A percentile compares a stretch with the other conserved stretches of the same genome.
These are phyloP conservation scores for Sarcocystis neurona DNA, from an alignment of 169 alveolate genomes.

Conservation along the genomic window DNA sequence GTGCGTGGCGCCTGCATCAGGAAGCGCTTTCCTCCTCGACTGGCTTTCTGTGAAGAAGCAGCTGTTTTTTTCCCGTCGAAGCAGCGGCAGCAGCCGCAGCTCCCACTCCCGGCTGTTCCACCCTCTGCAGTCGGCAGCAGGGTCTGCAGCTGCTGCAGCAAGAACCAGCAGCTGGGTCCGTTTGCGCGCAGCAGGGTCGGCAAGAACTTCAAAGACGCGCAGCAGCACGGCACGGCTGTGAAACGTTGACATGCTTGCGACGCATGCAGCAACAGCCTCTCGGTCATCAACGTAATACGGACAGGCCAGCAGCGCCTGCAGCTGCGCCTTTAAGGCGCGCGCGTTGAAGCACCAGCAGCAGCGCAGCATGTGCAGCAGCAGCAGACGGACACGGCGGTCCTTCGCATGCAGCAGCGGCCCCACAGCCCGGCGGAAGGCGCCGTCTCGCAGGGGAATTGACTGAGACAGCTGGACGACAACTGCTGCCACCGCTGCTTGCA, in stretches of 20 bases:
- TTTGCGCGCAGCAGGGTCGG: neutral
- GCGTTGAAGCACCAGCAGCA: slow-evolving; percentile 44
- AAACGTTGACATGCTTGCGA: neutral
- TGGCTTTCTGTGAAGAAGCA: neutral
- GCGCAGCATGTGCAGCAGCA: slow-evolving; percentile 53
- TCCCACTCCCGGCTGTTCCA: slow-evolving; percentile 1
- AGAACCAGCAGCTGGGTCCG: slow-evolving; percentile 20
- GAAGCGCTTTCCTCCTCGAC: too few relatives aligned
- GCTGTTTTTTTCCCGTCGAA: neutral
- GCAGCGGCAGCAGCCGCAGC: slow-evolving; percentile 21
- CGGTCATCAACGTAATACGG: slow-evolving; percentile 13
- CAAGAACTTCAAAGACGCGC: neutral
- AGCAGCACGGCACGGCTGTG: slow-evolving; percentile 10
- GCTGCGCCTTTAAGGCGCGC: slow-evolving; percentile 35
- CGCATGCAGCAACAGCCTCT: neutral
- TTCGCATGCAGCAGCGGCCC: slow-evolving; percentile 49
- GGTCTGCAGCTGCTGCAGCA: too few relatives aligned
- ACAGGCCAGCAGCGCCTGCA: slow-evolving; percentile 56
- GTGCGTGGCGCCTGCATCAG: too few relatives aligned
- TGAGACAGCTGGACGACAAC: slow-evolving; percentile 46
- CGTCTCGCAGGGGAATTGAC: slow-evolving; percentile 53
- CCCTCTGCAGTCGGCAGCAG: neutral
- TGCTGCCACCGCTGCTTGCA: slow-evolving; percentile 56
- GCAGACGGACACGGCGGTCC: slow-evolving; percentile 24
- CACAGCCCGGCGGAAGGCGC: slow-evolving; percentile 58